These are phyloP conservation scores for Ophiostoma sp. DNA, from an alignment of 2,329 filamentous ascomycete genomes.

Conservation along the genomic window DNA sequence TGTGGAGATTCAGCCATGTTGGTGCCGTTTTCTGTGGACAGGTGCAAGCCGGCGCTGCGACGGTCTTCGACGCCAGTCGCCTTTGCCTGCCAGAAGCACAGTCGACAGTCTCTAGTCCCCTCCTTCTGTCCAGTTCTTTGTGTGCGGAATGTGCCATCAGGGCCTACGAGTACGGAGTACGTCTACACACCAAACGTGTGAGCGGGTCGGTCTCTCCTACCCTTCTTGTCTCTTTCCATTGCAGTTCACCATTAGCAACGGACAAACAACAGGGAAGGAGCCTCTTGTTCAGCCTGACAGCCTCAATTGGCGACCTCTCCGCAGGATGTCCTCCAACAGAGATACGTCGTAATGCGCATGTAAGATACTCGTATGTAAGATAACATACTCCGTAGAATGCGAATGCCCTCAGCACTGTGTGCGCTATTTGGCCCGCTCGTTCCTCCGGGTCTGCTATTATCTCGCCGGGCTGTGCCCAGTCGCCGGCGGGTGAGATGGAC, in stretches of 20 bases:
- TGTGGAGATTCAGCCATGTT: not conserved
- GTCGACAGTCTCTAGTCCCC: not conserved
- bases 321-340: too few species aligned
- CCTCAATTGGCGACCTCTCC: too few species aligned
- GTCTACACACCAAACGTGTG: too few species aligned
- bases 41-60: not conserved
- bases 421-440: not conserved
- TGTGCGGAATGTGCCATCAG: constrained; percentile 4
- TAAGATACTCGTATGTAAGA: too few species aligned
- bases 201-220: too few species aligned
- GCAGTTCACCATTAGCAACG: too few species aligned
- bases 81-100: not conserved
- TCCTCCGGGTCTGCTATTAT: not conserved
- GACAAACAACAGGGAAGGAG: too few species aligned
- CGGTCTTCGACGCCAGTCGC: not conserved
- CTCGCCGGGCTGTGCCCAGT: constrained; percentile 17
- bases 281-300: too few species aligned
- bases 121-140: not conserved
- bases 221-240: too few species aligned
- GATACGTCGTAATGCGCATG: too few species aligned
- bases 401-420: not conserved
- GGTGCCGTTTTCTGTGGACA: not conserved
- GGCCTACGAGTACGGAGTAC: too few species aligned
- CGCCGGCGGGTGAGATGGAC: constrained; percentile 14
- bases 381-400: too few species aligned